Evolutionary conservation across 148 eudicot species (phyloP), one percentile per base, ranked within the genome.

Genomic region (Vaccinium vitisidaea): DNA sequence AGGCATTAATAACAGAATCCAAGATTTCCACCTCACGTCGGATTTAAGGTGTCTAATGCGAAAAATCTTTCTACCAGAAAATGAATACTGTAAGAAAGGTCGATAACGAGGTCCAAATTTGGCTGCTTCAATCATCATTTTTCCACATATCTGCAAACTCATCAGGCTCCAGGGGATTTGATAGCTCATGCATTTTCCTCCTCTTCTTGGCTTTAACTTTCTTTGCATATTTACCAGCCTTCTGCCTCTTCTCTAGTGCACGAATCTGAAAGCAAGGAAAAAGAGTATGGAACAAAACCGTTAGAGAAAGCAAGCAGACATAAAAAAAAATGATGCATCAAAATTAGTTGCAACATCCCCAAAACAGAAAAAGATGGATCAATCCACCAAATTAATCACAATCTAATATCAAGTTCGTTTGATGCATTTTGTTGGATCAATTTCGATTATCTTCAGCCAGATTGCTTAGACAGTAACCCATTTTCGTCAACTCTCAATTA

Each of bases 71-170:
- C 56, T n/a, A 50, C 5, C 56, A 27, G 10, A 46, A 21, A 54
- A 46, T 39, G 21, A 8, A 48, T 12, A 25, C 15, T 48, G 32
- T 27, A 21, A 39, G 8, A 67, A 65, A 1, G 23, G 3, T 9
- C 0, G 19, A 23, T 15, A 23, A 76, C 13, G 61, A 59, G 27
- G 74, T 56, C 15, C 58, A 30, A 7, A 77, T 21, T 19, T 27
- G 43, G 61, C n/a, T 49, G 70, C 11, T 21, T 70, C 25, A 19
- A 67, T 30, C 55, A 63, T 96, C 91, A 90, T 79, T 94, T 83
- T 92, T 93, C 99, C 99, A 96, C 97, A 94, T 94, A 82, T 93
- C 98, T 5, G 95, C 98, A 87, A 96, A 91, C 89, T 96, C 98
- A 76, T 94, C 98, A 13, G 90, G 94, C 89, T 93, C 94, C 90